phyloP scores from a whole-genome alignment of 2,329 filamentous ascomycete genomes.

The Colletotrichum horii region DNA sequence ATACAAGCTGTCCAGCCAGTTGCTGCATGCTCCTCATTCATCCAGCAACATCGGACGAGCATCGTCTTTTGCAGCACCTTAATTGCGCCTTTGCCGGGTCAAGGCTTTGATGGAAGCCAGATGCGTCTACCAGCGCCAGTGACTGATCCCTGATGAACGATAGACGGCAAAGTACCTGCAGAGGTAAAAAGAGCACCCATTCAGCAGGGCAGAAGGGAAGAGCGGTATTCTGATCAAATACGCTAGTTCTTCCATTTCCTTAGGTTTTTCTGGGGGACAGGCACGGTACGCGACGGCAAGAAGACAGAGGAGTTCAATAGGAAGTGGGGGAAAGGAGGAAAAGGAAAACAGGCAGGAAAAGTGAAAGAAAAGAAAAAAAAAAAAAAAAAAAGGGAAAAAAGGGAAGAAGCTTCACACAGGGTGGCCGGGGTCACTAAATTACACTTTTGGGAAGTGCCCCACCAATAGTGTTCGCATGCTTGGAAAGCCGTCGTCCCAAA shows the following conservation, averaged over 20 bases:
- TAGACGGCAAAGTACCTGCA: background rate
- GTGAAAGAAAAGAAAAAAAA: background rate
- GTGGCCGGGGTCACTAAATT: background rate
- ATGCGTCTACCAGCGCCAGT: background rate
- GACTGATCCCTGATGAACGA: background rate
- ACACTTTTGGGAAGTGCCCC: background rate
- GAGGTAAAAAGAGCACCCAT: background rate
- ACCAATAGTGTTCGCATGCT: constrained; percentile 1
- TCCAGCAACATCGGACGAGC: background rate
- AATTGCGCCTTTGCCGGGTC: background rate
- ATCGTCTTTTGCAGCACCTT: background rate
- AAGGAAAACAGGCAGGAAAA: background rate
- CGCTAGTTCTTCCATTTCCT: background rate
- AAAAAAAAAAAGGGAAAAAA: background rate
- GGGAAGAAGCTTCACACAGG: background rate
- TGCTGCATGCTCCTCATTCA: background rate
- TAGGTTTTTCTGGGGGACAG: background rate
- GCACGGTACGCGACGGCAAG: background rate
- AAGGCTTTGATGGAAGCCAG: no score
- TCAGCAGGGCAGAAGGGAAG: background rate
- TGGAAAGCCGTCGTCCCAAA: constrained; percentile 1
- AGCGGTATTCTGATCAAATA: background rate
- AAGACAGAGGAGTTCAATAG: background rate
- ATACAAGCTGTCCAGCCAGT: background rate
- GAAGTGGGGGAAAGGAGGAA: background rate